These are phyloP conservation scores for Thecaphora thlaspeos DNA, from an alignment of 1,284 basidiomycete species.

Conservation along the genomic window DNA sequence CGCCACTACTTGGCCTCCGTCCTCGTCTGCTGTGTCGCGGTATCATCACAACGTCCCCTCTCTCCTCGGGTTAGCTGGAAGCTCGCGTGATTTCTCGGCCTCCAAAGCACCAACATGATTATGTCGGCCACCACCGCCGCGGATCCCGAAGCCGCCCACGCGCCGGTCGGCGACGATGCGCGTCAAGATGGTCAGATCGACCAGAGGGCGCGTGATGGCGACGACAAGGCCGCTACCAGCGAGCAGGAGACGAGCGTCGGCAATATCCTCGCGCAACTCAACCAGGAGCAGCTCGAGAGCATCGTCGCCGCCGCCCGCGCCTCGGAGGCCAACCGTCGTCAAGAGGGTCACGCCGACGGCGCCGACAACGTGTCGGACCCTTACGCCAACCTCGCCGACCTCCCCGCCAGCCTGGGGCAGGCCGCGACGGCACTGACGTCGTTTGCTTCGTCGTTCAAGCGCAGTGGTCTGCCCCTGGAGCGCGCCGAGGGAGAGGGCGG, in stretches of 20 bases:
- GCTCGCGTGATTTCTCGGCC: too few relatives aligned
- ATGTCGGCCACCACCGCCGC: too few relatives aligned
- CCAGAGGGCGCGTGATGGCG: too few relatives aligned
- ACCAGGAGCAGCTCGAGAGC: slow-evolving; percentile 49
- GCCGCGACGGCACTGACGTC: slow-evolving; percentile 47
- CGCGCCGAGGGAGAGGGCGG: slow-evolving; percentile 6
- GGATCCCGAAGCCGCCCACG: too few relatives aligned
- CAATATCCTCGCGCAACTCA: slow-evolving; percentile 45
- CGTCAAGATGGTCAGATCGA: too few relatives aligned
- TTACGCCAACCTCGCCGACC: slow-evolving; percentile 12
- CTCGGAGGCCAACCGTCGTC: slow-evolving; percentile 12
- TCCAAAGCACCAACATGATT: too few relatives aligned
- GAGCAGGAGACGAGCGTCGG: slow-evolving; percentile 14
- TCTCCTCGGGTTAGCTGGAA: too few relatives aligned
- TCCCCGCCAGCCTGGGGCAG: slow-evolving; percentile 37
- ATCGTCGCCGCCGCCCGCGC: slow-evolving; percentile 49
- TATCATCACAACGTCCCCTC: too few relatives aligned
- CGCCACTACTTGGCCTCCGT: too few relatives aligned
- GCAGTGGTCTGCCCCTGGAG: slow-evolving; percentile 12
- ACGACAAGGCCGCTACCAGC: background rate
- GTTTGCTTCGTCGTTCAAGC: slow-evolving; percentile 48
- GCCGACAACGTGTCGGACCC: slow-evolving; percentile 3
- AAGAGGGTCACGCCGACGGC: background rate
- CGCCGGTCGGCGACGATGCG: too few relatives aligned
- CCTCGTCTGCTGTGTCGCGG: too few relatives aligned